Base-by-base conservation (phyloP, 2,329 filamentous ascomycete genomes). In the Aureobasidium sp. region DNA sequence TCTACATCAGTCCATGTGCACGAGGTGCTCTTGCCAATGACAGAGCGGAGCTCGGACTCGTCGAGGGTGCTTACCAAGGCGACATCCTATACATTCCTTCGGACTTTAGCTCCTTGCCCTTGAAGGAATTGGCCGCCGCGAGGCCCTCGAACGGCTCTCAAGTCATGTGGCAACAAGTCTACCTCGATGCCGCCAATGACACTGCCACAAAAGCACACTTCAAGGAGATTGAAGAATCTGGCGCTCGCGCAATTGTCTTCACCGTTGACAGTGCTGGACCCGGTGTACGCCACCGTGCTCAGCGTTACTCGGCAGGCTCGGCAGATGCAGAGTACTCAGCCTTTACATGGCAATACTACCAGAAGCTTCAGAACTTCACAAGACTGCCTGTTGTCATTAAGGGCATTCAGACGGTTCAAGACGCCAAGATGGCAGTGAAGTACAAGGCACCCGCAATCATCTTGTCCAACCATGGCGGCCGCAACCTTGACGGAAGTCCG, bases 1-100 rank as follows among this genome's bases (percentile, higher is more conserved):
- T 96, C 77, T 97, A 97, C 77, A 87, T 97, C 41, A 96, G 93
- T 1, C 93, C 93, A 44, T 97, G 93, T 16, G 93, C 93, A 0
- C 82, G 97, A 10, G 93, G 92, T 67, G 96, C 96, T 76, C 85
- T 97, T 10, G 93, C 92, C 62, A 82, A 97, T 72, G 87, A 87
- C 0, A 91, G 96, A 74, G 67, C 67, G 9, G 81, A 84, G 71
- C 65, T 76, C 8, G 80, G 79, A 66, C 69, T 84, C 25, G 76
- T 81, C 60, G 75, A 78, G 71, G 79, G 74, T 42, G 80, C 81
- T 13, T 78, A 71, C 9, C 69, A 73, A 25, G 76, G 74, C 9
- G 72, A 78, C 60, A 80, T 83, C 59, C 74, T 82, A 2, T 83
- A 83, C 70, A 79, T 82, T 61, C 70, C 74, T 3, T 69, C 74